phyloP scores from a whole-genome alignment of 805 yeast genomes.

The Saturnispora dispora region DNA sequence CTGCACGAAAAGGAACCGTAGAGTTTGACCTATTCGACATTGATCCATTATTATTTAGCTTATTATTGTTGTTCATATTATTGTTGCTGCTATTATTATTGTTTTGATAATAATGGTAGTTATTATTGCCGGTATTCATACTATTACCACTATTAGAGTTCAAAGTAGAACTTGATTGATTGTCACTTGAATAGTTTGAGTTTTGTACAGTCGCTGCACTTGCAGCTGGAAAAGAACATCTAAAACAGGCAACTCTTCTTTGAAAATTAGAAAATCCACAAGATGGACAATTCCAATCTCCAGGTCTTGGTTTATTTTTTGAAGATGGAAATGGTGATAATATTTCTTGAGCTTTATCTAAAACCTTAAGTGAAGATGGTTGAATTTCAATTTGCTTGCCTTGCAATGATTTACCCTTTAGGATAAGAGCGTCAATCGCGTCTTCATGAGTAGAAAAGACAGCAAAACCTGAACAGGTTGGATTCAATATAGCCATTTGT shows the following conservation, averaged over 20 bases:
- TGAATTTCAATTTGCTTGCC: conserved; percentile 77
- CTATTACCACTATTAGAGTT: conserved; percentile 14
- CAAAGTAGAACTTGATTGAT: conserved; percentile 5
- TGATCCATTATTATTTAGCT: conserved; percentile 13
- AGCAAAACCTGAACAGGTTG: conserved; percentile 64
- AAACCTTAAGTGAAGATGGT: conserved; percentile 69
- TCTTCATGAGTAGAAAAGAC: conserved; percentile 80
- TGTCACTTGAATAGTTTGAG: conserved; percentile 32
- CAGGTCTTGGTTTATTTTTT: conserved; percentile 85
- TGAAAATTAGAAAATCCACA: conserved; percentile 95
- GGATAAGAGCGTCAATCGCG: conserved; percentile 64
- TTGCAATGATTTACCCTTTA: conserved; percentile 68
- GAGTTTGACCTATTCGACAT: conserved; percentile 20
- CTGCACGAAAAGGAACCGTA: conserved; percentile 89
- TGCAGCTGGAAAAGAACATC: conserved; percentile 83
- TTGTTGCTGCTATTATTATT: conserved; percentile 6
- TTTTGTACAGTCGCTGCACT: conserved; percentile 64
- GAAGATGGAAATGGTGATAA: conserved; percentile 79
- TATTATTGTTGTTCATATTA: conserved; percentile 12
- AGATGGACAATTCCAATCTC: conserved; percentile 97
- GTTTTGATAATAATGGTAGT: conserved; percentile 5
- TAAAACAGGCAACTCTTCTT: conserved; percentile 85
- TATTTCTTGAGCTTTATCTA: conserved; percentile 76
- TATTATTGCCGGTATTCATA: conserved; percentile 7
- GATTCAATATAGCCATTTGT: not conserved